Conservation (phyloP, 805 yeast species). For the Hanseniaspora occidentalis region DNA sequence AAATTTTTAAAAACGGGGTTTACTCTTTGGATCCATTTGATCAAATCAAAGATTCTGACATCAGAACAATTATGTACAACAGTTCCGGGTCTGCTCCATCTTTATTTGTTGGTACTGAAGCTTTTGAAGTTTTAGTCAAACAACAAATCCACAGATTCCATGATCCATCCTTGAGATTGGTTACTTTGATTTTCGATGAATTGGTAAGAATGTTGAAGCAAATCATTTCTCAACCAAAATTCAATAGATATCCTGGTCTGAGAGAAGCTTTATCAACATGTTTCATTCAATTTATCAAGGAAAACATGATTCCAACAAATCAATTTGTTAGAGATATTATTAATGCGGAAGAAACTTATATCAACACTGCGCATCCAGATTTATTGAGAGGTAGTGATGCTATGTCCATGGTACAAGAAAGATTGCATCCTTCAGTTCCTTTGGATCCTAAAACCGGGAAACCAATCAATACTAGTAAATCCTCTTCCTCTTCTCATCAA, state of each 20-base stretch:
- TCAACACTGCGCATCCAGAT: slow-evolving; percentile 97
- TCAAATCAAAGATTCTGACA: slow-evolving; percentile 89
- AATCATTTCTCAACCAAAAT: slow-evolving; percentile 69
- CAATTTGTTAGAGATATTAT: slow-evolving; percentile 76
- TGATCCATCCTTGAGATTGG: slow-evolving; percentile 84
- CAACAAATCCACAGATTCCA: slow-evolving; percentile 90
- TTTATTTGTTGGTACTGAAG: slow-evolving; percentile 91
- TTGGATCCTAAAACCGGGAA: slow-evolving; percentile 88
- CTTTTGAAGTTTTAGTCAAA: slow-evolving; percentile 89
- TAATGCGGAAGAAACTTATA: slow-evolving; percentile 79
- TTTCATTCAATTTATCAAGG: slow-evolving; percentile 70
- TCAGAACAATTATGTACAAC: slow-evolving; percentile 92
- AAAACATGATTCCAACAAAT: slow-evolving; percentile 73
- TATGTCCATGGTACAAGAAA: slow-evolving; percentile 82
- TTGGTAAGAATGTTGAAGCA: slow-evolving; percentile 81
- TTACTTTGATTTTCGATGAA: slow-evolving; percentile 85
- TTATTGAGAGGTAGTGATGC: slow-evolving; percentile 91
- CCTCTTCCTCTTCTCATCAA: slow-evolving; percentile 22
- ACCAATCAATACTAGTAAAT: slow-evolving; percentile 34
- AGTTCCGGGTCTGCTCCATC: slow-evolving; percentile 96
- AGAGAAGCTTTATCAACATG: slow-evolving; percentile 75
- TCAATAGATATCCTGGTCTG: slow-evolving; percentile 79
- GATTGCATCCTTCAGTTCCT: slow-evolving; percentile 54
- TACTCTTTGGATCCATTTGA: slow-evolving; percentile 91
- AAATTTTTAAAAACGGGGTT: slow-evolving; percentile 85